Evolutionary conservation across 129 eudicot genomes (phyloP).

Genomic region (Chrysanthemum lavandulifolium): DNA sequence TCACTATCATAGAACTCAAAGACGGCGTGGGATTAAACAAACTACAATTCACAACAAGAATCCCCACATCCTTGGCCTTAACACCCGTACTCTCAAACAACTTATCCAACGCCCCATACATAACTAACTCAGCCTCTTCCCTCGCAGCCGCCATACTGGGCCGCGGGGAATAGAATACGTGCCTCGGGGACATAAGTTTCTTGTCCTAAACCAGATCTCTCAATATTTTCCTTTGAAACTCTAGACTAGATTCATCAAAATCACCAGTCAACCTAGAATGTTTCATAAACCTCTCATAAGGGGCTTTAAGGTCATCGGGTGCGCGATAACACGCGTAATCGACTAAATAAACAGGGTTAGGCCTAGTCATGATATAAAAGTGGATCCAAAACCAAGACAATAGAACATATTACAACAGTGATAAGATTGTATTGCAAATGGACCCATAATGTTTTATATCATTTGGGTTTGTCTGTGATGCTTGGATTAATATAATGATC

Average conservation of each 20-base stretch:
- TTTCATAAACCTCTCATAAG: slow-evolving; percentile 11
- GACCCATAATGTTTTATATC: not conserved
- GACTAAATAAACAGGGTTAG: slow-evolving; percentile 6
- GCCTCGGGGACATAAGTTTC: slow-evolving; percentile 13
- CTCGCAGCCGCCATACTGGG: slow-evolving; percentile 6
- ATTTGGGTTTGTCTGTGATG: slow-evolving; percentile 4
- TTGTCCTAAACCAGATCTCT: slow-evolving; percentile 15
- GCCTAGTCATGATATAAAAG: slow-evolving; percentile 13
- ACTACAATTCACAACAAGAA: slow-evolving; percentile 14
- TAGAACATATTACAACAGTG: not conserved
- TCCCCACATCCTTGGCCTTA: slow-evolving; percentile 3
- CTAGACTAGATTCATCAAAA: slow-evolving; percentile 8
- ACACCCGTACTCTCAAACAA: not conserved
- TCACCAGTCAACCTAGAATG: slow-evolving; percentile 15
- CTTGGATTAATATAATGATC: not conserved
- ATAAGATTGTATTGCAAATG: slow-evolving; percentile 12
- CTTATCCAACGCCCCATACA: slow-evolving; percentile 4
- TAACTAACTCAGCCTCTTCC: not conserved
- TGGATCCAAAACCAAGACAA: slow-evolving; percentile 9
- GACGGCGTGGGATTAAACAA: slow-evolving; percentile 13
- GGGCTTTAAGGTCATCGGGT: slow-evolving; percentile 8
- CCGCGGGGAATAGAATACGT: slow-evolving; percentile 9
- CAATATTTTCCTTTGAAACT: not conserved
- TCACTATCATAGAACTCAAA: slow-evolving; percentile 4
- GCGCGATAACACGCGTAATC: slow-evolving; percentile 7